These are phyloP conservation scores for Picochlorum sp. DNA, from an alignment of 139 green algal genomes.

Conservation along the genomic window DNA sequence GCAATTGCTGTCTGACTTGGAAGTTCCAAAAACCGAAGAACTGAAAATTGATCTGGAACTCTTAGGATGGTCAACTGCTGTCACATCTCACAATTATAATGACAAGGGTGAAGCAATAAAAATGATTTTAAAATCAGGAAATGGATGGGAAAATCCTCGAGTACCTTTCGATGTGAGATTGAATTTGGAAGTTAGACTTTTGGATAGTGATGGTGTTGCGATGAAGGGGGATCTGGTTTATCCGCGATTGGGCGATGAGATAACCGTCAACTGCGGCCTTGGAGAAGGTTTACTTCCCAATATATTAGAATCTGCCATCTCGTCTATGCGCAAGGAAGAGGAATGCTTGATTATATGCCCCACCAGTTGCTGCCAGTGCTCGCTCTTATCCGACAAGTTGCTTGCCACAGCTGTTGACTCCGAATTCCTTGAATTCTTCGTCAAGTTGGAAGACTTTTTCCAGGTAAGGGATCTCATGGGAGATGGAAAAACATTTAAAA, in stretches of 20 bases:
- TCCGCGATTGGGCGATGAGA: no score
- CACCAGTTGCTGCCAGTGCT: neutral
- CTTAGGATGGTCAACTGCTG: no score
- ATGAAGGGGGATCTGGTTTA: no score
- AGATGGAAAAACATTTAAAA: constrained; percentile 60
- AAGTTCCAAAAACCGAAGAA: no score
- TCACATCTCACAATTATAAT: no score
- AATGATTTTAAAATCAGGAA: constrained; percentile 27
- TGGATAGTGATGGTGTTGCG: neutral
- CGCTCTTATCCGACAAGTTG: neutral
- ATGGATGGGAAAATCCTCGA: constrained; percentile 62
- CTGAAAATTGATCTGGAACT: no score
- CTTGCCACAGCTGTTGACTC: neutral
- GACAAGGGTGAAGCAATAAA: no score
- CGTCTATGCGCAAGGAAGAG: constrained; percentile 11
- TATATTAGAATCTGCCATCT: constrained; percentile 11
- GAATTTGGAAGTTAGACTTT: neutral
- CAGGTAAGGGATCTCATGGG: constrained; percentile 69
- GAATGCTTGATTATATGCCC: constrained; percentile 14
- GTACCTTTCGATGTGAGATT: constrained; percentile 58
- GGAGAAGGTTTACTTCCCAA: constrained; percentile 5
- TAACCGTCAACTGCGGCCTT: neutral
- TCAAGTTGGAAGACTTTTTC: neutral
- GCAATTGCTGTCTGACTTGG: no score
- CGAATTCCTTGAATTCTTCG: neutral